These are phyloP conservation scores for Didymella sp. DNA, from an alignment of 2,329 filamentous ascomycete species.

Conservation along the genomic window DNA sequence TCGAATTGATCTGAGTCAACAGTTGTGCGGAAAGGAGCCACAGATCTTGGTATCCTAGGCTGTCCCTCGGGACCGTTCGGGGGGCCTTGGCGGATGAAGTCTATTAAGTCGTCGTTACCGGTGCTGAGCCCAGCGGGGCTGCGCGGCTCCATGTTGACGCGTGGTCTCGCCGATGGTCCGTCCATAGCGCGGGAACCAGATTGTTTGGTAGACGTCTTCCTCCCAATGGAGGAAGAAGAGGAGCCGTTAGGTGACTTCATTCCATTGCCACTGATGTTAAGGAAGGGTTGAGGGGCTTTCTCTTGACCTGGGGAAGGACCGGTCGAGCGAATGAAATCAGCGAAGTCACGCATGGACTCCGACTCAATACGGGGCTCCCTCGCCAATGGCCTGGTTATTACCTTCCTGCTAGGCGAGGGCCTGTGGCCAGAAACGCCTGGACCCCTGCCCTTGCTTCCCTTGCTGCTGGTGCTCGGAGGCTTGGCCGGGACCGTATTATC, in stretches of 20 bases:
- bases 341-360: constrained; percentile 81
- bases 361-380: constrained; percentile 75
- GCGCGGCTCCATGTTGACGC: constrained; percentile 61
- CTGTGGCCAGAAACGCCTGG: constrained; percentile 27
- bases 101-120: constrained; percentile 82
- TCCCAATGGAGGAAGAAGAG: constrained; percentile 38
- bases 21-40: constrained; percentile 83
- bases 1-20: constrained; percentile 83
- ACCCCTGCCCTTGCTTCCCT: constrained; percentile 29
- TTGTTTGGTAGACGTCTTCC: constrained; percentile 39
- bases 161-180: constrained; percentile 36
- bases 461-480: constrained; percentile 13
- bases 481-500: constrained; percentile 36
- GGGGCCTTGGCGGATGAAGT: constrained; percentile 91
- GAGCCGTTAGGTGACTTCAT: constrained; percentile 30
- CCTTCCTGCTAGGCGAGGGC: constrained; percentile 37
- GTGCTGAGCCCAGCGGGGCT: constrained; percentile 72
- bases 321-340: constrained; percentile 87
- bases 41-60: constrained; percentile 79
- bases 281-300: constrained; percentile 45
- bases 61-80: constrained; percentile 64
- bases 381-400: constrained; percentile 54
- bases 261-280: constrained; percentile 32
- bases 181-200: constrained; percentile 24
- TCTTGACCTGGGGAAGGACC: constrained; percentile 60